Base-by-base conservation (phyloP, 345 rosid species). In the Linum usitatissimum region DNA sequence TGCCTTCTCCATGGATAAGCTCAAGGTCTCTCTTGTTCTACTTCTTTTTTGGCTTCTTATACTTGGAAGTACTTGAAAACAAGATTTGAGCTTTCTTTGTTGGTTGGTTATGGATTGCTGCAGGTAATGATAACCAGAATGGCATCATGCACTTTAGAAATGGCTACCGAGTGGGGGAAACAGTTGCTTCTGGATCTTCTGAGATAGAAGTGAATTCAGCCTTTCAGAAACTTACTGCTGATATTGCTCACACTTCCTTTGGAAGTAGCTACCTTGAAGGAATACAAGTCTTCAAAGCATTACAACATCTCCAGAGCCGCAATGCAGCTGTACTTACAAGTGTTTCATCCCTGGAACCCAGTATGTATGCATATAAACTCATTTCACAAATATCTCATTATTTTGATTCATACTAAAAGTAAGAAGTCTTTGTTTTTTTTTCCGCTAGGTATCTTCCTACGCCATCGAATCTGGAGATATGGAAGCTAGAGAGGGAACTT, bases 401-500 rank as follows among this genome's bases (percentile, higher is more conserved):
- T 23, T 23, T 23, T 23, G 28, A 23, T 23, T 23, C 28, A 23
- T 23, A 23, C 28, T 23, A 23, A 23, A 34, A 34, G 8, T 7
- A 34, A 0, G n/a, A 1, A 34, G 8, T 55, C 12, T 55, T 55
- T 21, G 30, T 18, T 18, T 55, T 55, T 5, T 55, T 21, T 15
- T n/a, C n/a, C n/a, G n/a, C 4, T 55, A 55, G 57, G 57, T 55
- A 55, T 55, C 20, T 55, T n/a, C 57, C 57, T 55, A 55, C 30
- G n/a, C 57, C 23, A 10, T 55, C 57, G 13, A 55, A 55, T 55
- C 18, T 55, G 9, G 23, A 21, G 57, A 55, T 55, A 55, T 55
- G 57, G 30, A 55, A 55, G 13, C 30, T 13, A 18, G 28, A 55
- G 3, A 21, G 30, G 57, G 18, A 15, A 18, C 30, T 55, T 13